Conservation (phyloP, 2,329 filamentous ascomycete genomes). For the Capronia epimyces region DNA sequence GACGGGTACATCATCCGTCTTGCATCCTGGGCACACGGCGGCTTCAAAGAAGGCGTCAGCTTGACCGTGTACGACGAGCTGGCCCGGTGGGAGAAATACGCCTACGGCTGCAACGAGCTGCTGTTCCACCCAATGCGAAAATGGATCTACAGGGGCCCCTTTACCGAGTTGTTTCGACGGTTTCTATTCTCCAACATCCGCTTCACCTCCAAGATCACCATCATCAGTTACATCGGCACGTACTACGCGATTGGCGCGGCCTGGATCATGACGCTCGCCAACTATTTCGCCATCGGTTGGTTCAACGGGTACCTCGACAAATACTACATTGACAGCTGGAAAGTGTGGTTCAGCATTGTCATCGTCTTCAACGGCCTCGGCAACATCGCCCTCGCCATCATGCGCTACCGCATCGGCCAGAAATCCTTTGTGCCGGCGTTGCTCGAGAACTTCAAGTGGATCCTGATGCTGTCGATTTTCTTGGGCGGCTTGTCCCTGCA, state of each 20-base stretch:
- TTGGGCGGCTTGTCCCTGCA: slow-evolving; percentile 76
- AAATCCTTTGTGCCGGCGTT: slow-evolving; percentile 47
- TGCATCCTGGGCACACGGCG: slow-evolving; percentile 62
- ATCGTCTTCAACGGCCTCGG: slow-evolving; percentile 60
- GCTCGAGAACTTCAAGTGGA: slow-evolving; percentile 58
- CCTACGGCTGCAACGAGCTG: slow-evolving; percentile 76
- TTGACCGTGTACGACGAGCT: slow-evolving; percentile 80
- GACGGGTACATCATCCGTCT: slow-evolving; percentile 63
- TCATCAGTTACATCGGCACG: slow-evolving; percentile 65
- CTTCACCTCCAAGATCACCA: slow-evolving; percentile 60
- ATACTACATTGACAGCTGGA: slow-evolving; percentile 63
- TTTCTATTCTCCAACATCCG: slow-evolving; percentile 65
- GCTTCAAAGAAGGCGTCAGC: slow-evolving; percentile 75
- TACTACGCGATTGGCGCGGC: slow-evolving; percentile 67
- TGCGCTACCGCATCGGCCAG: slow-evolving; percentile 58
- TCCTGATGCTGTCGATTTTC: slow-evolving; percentile 65
- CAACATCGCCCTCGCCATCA: slow-evolving; percentile 57
- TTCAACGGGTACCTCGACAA: slow-evolving; percentile 62
- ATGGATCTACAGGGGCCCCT: slow-evolving; percentile 68
- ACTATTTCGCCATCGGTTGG: slow-evolving; percentile 69
- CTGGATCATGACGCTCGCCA: slow-evolving; percentile 59
- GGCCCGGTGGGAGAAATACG: slow-evolving; percentile 81
- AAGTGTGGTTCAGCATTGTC: slow-evolving; percentile 58
- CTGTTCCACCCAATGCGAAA: slow-evolving; percentile 71
- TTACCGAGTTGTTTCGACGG: slow-evolving; percentile 69